Percentiles rank a stretch among this genome's conserved stretches.
These are phyloP conservation scores for Anisogramma anomala DNA, from an alignment of 2,329 filamentous ascomycete genomes.

Conservation along the genomic window DNA sequence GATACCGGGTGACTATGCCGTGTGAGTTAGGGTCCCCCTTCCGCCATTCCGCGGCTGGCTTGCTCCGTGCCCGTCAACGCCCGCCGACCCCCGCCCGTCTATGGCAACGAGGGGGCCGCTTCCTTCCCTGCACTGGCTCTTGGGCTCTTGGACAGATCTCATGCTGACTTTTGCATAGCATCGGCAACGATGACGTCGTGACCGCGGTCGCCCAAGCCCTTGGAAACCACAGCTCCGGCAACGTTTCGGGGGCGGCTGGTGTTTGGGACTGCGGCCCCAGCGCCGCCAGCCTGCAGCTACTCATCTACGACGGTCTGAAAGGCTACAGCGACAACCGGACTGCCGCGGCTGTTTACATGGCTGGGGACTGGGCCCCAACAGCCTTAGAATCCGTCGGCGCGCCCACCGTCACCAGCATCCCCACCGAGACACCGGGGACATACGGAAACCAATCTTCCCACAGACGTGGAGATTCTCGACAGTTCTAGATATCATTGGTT, in stretches of 20 bases:
- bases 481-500: too few relatives aligned
- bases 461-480: too few relatives aligned
- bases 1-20: neutral
- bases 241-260: neutral
- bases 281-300: neutral
- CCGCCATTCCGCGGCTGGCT: too few relatives aligned
- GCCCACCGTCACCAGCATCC: neutral
- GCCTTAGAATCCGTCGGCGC: neutral
- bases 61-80: neutral
- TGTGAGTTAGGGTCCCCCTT: neutral
- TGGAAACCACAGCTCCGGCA: neutral
- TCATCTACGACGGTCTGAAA: slow-evolving; percentile 8
- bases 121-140: too few relatives aligned
- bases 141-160: too few relatives aligned
- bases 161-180: slow-evolving; percentile 1
- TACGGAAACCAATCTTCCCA: slow-evolving; percentile 34
- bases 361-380: neutral
- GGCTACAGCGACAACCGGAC: neutral
- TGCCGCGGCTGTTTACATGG: neutral
- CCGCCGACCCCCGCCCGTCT: neutral
- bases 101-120: too few relatives aligned
- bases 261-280: slow-evolving; percentile 4
- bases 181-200: slow-evolving; percentile 8
- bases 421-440: neutral
- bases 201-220: neutral